Evolutionary conservation across 768 basidiomycete species (phyloP).

Genomic region (Auricularia auricula-judae): DNA sequence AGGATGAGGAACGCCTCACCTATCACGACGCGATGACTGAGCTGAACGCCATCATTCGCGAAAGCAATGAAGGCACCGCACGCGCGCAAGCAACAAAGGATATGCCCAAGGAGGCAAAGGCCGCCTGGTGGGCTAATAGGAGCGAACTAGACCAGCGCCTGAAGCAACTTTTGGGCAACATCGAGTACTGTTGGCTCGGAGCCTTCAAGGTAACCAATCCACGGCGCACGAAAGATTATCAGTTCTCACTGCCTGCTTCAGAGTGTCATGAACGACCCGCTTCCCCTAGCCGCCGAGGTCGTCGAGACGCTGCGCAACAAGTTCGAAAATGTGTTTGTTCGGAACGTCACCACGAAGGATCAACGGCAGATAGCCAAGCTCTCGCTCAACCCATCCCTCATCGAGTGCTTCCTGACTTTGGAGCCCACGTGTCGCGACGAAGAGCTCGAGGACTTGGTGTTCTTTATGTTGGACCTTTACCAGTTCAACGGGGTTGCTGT

Average conservation of each 20-base stretch:
- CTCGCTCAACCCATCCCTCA: conserved; percentile 58
- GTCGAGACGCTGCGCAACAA: conserved; percentile 50
- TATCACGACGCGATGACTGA: conserved; percentile 66
- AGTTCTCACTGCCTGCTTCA: conserved; percentile 14
- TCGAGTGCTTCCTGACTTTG: conserved; percentile 78
- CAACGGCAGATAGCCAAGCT: conserved; percentile 30
- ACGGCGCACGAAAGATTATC: conserved; percentile 1
- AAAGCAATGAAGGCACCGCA: conserved; percentile 67
- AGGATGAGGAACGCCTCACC: conserved; percentile 52
- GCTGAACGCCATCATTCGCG: conserved; percentile 65
- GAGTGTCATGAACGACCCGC: conserved; percentile 52
- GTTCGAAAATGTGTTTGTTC: conserved; percentile 68
- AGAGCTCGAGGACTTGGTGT: conserved; percentile 89
- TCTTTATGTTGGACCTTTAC: conserved; percentile 88
- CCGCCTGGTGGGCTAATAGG: conserved; percentile 82
- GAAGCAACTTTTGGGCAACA: conserved; percentile 61
- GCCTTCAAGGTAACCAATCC: conserved; percentile 76
- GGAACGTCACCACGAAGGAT: conserved; percentile 47
- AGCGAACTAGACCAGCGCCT: conserved; percentile 66
- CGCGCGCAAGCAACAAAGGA: conserved; percentile 57
- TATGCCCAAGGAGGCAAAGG: conserved; percentile 52
- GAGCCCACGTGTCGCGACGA: conserved; percentile 79
- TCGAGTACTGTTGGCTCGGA: conserved; percentile 96
- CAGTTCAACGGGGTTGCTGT: conserved; percentile 87
- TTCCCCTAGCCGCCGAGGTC: conserved; percentile 29